Evolutionary conservation across 108 stramenopile species (phyloP).

Genomic region (Cyclotella atomus): DNA sequence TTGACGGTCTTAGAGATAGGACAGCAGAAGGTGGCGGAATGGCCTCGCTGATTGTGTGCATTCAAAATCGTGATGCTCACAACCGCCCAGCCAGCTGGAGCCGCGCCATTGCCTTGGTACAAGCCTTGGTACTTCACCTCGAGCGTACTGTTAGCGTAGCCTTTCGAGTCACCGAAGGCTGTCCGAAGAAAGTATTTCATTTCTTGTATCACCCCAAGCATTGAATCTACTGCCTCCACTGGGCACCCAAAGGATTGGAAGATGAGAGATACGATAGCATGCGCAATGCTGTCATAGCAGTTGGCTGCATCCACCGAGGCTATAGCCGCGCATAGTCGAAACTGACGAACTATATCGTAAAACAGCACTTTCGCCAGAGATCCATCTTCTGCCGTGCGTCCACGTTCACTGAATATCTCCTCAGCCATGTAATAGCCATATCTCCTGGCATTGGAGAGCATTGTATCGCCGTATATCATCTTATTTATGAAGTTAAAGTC

Average conservation of each 20-base stretch:
- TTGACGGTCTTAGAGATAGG: slow-evolving; percentile 1
- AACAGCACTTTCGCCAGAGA: not conserved
- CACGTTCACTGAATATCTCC: slow-evolving; percentile 17
- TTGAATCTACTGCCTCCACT: not conserved
- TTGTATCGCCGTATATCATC: slow-evolving; percentile 2
- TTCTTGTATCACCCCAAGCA: slow-evolving; percentile 1
- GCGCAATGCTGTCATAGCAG: slow-evolving; percentile 9
- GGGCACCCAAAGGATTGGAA: slow-evolving; percentile 10
- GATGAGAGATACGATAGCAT: not conserved
- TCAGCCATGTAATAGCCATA: slow-evolving; percentile 9
- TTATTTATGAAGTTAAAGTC: slow-evolving; percentile 23
- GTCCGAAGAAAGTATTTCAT: slow-evolving; percentile 7
- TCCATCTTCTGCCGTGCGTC: slow-evolving; percentile 11
- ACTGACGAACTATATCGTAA: not conserved
- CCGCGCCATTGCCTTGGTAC: slow-evolving; percentile 6
- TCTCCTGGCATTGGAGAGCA: slow-evolving; percentile 12
- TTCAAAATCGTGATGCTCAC: slow-evolving; percentile 1
- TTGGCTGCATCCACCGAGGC: slow-evolving; percentile 15
- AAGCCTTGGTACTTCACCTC: slow-evolving; percentile 7
- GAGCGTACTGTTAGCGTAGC: not conserved
- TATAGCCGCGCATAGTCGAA: not conserved
- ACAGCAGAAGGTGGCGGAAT: not conserved
- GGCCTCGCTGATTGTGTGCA: not conserved
- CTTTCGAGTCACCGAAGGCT: slow-evolving; percentile 12
- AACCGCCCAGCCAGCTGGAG: slow-evolving; percentile 3